Evolutionary conservation across 106 monocot species (phyloP).

Genomic region (Acanthochlamys bracteata): DNA sequence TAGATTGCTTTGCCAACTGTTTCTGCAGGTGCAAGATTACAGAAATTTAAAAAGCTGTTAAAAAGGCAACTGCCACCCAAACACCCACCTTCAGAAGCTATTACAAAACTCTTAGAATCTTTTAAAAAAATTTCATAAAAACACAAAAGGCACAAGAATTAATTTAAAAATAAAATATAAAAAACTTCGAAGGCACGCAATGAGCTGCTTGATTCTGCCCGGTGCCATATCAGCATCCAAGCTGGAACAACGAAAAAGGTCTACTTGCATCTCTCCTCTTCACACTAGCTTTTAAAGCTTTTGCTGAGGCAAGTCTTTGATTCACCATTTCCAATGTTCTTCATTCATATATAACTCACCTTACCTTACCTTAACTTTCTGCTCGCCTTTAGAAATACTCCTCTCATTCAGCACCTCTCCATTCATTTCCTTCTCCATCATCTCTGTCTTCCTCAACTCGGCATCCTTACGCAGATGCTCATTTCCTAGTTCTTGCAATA

Average conservation of each 20-base stretch:
- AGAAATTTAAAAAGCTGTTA: background rate
- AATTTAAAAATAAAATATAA: background rate
- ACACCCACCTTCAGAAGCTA: too few relatives aligned
- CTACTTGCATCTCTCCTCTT: background rate
- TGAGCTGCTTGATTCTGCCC: background rate
- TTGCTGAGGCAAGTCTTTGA: too few relatives aligned
- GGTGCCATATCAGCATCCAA: constrained; percentile 4
- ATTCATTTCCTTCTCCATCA: background rate
- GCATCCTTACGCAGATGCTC: background rate
- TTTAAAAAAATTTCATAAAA: background rate
- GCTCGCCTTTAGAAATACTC: too few relatives aligned
- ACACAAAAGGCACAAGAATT: background rate
- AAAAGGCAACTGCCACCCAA: background rate
- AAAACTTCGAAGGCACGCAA: too few relatives aligned
- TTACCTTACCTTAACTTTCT: too few relatives aligned
- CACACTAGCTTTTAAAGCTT: too few relatives aligned
- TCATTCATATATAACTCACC: too few relatives aligned
- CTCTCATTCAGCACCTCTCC: too few relatives aligned
- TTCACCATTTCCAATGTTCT: too few relatives aligned
- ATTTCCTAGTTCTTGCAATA: background rate
- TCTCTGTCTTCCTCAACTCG: background rate
- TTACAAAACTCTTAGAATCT: background rate
- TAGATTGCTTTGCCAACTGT: too few relatives aligned
- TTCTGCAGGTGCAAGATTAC: background rate
- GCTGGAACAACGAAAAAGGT: background rate